phyloP scores from a whole-genome alignment of 495 filamentous ascomycete species.

The Neurospora intermedia region DNA sequence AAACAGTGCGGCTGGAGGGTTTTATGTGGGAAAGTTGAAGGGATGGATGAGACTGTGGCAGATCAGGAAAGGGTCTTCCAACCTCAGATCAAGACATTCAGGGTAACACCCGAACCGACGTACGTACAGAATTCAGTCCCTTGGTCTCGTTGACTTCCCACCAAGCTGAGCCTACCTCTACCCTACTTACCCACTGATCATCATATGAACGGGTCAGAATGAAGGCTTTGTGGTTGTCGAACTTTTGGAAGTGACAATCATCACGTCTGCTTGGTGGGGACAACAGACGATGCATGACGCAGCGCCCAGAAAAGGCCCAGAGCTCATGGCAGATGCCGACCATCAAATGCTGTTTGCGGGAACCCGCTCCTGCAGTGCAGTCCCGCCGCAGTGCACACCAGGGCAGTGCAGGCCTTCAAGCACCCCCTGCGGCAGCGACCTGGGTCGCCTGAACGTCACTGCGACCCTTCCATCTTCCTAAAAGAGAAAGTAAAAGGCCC shows the following conservation, averaged over 20 bases:
- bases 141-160: neutral
- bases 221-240: neutral
- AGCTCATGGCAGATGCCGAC: neutral
- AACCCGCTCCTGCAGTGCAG: neutral
- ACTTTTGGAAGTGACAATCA: neutral
- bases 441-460: neutral
- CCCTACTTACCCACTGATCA: neutral
- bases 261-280: neutral
- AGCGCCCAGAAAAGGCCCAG: neutral
- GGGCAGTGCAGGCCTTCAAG: neutral
- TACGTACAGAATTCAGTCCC: neutral
- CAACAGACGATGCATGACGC: neutral
- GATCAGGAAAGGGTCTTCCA: neutral
- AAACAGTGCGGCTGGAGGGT: neutral
- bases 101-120: neutral
- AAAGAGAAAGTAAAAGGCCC: neutral
- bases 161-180: neutral
- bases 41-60: neutral
- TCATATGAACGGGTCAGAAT: neutral
- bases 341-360: neutral
- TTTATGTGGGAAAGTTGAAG: neutral
- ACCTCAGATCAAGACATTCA: neutral
- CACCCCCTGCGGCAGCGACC: no score
- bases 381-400: neutral
- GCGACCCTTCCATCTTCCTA: neutral